A percentile compares a stretch with the other conserved stretches of the same genome.
phyloP scores from a whole-genome alignment of 345 rosid species.

The Salix brachista region DNA sequence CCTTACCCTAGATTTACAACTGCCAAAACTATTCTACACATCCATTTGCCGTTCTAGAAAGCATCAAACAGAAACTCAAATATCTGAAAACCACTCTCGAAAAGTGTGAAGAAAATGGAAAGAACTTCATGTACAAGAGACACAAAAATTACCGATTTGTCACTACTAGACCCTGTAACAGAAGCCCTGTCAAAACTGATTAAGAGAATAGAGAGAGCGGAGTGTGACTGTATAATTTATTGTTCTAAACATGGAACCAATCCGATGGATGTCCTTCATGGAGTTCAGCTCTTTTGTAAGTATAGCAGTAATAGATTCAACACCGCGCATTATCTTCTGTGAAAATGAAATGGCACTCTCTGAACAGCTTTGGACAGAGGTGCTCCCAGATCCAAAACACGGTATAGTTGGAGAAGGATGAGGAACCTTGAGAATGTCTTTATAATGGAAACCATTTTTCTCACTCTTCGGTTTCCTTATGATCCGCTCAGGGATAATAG shows the following conservation, averaged over 20 bases:
- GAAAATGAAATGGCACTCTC: slow-evolving; percentile 71
- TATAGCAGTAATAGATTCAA: slow-evolving; percentile 49
- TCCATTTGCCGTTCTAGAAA: neutral
- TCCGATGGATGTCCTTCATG: slow-evolving; percentile 48
- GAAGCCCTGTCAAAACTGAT: slow-evolving; percentile 29
- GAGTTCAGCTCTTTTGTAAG: slow-evolving; percentile 59
- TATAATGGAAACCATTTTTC: slow-evolving; percentile 30
- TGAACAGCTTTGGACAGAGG: slow-evolving; percentile 47
- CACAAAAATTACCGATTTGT: neutral
- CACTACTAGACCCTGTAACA: slow-evolving; percentile 5
- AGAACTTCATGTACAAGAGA: neutral
- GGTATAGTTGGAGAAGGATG: slow-evolving; percentile 25
- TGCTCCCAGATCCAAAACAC: slow-evolving; percentile 31
- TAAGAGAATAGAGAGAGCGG: neutral
- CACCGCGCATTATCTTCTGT: slow-evolving; percentile 67
- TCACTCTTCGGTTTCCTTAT: slow-evolving; percentile 26
- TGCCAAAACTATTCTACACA: neutral
- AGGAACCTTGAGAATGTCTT: slow-evolving; percentile 36
- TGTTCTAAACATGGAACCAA: neutral
- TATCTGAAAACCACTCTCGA: neutral
- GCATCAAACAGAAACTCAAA: neutral
- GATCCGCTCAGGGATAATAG: slow-evolving; percentile 25
- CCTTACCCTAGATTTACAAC: neutral
- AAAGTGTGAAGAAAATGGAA: neutral
- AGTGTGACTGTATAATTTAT: neutral